Evolutionary conservation across 768 basidiomycete genomes (phyloP), one percentile per base, ranked within the genome.

Genomic region (Symmetrospora coprosmae): DNA sequence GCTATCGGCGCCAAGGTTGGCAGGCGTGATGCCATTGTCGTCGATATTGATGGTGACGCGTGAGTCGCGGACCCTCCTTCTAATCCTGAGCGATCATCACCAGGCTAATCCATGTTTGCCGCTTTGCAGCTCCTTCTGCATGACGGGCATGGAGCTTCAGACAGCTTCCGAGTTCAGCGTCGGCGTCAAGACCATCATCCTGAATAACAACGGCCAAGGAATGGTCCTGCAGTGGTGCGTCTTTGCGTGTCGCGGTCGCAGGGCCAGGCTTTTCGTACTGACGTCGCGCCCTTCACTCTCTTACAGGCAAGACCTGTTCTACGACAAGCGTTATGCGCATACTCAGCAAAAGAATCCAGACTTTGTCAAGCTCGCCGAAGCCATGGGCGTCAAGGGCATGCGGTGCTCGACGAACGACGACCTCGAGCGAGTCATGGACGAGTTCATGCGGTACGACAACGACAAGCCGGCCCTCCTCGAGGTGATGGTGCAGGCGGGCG

Each of bases 181-280:
- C 65, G 92, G 94, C 61, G 88, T 96, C 70, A 99, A 99, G 75
- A 85, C 89, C 38, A 35, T 58, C 31, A 23, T 48, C 6, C 40
- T 52, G 9, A 68, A 70, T 63, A 68, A 68, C 65, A 66, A 68
- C 56, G 68, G 68, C 67, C 69, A 69, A 53, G 94, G 94, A 55
- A 99, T 99, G 94, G 94, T 97, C 13, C 76, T 87, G 31, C 94
- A 99, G 77, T 97, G 92, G 94, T 94, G 97, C 79, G 87, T 87
- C 88, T 61, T 49, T 78, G n/a, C n/a, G n/a, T n/a, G n/a, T n/a
- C n/a, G n/a, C n/a, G n/a, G n/a, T n/a, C n/a, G n/a, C n/a, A n/a
- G n/a, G n/a, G n/a, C n/a, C n/a, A n/a, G n/a, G n/a, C n/a, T n/a
- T n/a, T n/a, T n/a, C n/a, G n/a, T n/a, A n/a, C n/a, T n/a, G n/a